Base-by-base conservation (phyloP, 2,329 filamentous ascomycete genomes). In the Diplodia mutila region DNA sequence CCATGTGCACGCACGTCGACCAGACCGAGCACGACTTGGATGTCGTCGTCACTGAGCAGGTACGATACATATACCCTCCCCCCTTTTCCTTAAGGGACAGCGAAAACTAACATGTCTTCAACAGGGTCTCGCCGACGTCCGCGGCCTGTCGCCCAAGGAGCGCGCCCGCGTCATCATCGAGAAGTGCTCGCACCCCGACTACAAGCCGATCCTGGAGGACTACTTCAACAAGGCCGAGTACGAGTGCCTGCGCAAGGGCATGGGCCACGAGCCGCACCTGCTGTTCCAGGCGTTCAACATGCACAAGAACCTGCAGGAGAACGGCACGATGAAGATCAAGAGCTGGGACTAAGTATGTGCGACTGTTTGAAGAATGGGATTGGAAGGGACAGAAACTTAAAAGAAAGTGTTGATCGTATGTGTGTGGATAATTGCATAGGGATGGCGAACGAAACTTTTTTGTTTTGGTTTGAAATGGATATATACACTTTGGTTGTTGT, bases 11-110 rank as follows among this genome's bases (percentile, higher is more conserved):
- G 4, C 93, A 97, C 81, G 85, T 96, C 72, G 93, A 97, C 80
- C 93, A 96, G 85, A 97, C 93, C 0, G 93, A 97, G 82, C 93
- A 96, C 80, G 93, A 97, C 77, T 85, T 97, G 48, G 93, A 97
- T 73, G 89, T 97, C n/a, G 81, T 97, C 54, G 93, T 97, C n/a
- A 89, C 87, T 0, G 87, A 89, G 76, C 86, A 88, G 64, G 64
- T 77, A 76, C 78, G 73, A 25, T 69, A 55, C 37, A 54, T 23
- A 42, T 8, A n/a, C 18, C 27, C 8, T 23, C 37, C 39, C 11
- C n/a, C 55, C 14, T 16, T 21, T n/a, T 8, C 11, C 25, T 39
- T 46, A 54, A 29, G 27, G 21, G 12, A n/a, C 16, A 32, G 23
- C 21, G 32, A 49, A 32, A 49, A 25, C 39, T 61, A 1, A 61